These are phyloP conservation scores for Lactarius sanguifluus DNA, from an alignment of 768 basidiomycete genomes.

Conservation along the genomic window DNA sequence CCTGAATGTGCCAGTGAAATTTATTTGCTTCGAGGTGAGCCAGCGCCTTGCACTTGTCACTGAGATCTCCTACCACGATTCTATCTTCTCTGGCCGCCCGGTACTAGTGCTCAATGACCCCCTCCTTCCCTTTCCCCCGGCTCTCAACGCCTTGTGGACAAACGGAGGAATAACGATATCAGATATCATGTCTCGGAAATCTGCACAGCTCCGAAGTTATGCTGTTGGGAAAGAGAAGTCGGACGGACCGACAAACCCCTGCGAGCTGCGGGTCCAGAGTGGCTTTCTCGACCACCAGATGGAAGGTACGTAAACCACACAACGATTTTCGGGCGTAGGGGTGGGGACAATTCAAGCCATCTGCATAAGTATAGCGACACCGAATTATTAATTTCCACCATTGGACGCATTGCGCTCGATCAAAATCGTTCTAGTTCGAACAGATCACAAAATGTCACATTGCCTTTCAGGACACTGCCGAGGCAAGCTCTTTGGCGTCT, in stretches of 20 bases:
- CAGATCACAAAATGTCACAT: conserved; percentile 13
- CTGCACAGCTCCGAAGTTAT: not conserved
- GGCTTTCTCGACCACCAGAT: conserved; percentile 1
- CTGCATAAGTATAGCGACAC: not conserved
- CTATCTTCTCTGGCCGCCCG: not conserved
- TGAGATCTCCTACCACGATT: not conserved
- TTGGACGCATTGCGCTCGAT: not conserved
- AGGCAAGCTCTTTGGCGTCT: not conserved
- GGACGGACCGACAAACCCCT: not conserved
- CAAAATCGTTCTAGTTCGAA: conserved; percentile 14
- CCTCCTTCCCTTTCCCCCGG: not conserved
- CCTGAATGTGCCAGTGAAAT: not conserved
- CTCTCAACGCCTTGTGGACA: not conserved
- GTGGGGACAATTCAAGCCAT: conserved; percentile 3
- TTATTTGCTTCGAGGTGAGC: not conserved
- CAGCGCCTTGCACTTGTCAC: not conserved
- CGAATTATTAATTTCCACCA: not conserved
- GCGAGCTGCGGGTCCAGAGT: not conserved
- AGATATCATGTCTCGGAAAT: not conserved
- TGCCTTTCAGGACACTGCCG: not conserved
- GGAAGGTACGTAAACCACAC: not conserved
- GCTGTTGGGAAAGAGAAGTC: not conserved
- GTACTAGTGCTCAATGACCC: not conserved
- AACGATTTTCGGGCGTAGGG: conserved; percentile 10
- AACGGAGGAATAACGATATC: not conserved